Evolutionary conservation across 176 grass and related monocot genomes (phyloP), one percentile per base, ranked within the genome.

Genomic region (Elymus sibiricus): DNA sequence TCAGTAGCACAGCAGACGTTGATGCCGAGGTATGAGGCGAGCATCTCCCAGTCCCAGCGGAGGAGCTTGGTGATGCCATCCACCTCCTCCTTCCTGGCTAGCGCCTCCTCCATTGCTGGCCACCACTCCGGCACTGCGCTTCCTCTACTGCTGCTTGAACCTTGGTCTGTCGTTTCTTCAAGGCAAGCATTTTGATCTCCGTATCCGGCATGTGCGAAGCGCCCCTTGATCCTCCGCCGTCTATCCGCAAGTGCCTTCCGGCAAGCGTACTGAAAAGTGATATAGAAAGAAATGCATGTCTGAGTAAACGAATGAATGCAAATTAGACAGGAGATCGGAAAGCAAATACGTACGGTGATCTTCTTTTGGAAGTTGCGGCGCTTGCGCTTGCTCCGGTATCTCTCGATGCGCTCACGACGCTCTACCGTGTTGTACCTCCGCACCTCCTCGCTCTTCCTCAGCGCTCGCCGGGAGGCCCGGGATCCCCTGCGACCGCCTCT

Each of bases 281-380:
- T 58, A 31, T 3, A 29, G 7, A 75, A 56, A 49, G 14, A 75
- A 56, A 77, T 31, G 19, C 47, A 56, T 56, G 43, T 25, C 6
- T 19, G 32, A 59, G 35, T 11, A 9, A 49, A 76, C 17, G 8
- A 29, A 53, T 43, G 21, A 42, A 26, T 26, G n/a, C n/a, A 74
- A 16, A 74, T 47, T 16, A 17, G 27, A 7, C 39, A 74, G 26
- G 46, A 55, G 26, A 76, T 55, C 1, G 17, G 43, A 22, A 55
- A 16, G 27, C 7, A 53, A 21, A 31, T 12, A 81, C 75, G 5
- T 84, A 95, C 93, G n/a, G 90, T 97, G 88, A 91, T 97, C 82
- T 97, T 97, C 86, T 92, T 97, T 7, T 97, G 81, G 90, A 97
- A 97, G 77, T 94, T 97, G 51, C 92, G 93, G 0, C 83, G 95